phyloP scores from a whole-genome alignment of 2,329 filamentous ascomycete genomes.

The Aspergillus neoniger region DNA sequence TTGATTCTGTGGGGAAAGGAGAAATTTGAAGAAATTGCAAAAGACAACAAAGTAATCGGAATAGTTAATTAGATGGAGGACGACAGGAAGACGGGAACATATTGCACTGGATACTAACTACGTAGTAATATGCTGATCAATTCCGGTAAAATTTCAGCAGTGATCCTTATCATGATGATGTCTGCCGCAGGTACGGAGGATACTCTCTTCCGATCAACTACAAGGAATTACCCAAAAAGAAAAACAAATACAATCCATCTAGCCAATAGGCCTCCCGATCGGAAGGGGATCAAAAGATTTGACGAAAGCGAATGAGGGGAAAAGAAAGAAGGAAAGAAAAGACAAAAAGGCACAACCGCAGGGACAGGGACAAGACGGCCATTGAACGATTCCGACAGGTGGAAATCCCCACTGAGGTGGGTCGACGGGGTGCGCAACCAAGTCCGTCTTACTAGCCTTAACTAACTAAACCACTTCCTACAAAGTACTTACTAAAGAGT shows the following conservation, averaged over 20 bases:
- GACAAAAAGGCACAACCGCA: background rate
- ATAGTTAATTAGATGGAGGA: background rate
- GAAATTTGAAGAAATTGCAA: background rate
- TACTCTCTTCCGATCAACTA: background rate
- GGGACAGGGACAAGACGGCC: background rate
- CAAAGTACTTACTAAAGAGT: background rate
- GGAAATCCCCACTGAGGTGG: constrained; percentile 1
- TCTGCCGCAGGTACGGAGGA: background rate
- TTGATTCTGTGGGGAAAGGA: background rate
- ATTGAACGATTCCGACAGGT: constrained; percentile 11
- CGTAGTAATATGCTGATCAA: background rate
- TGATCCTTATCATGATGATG: background rate
- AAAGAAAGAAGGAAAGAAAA: background rate
- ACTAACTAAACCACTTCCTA: too few species aligned
- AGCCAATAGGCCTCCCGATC: background rate
- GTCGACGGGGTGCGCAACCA: background rate
- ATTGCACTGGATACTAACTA: background rate
- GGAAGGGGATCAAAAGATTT: background rate
- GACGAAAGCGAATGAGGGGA: background rate
- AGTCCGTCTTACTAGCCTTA: too few species aligned
- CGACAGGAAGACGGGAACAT: background rate
- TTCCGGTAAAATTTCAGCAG: background rate
- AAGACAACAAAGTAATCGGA: background rate
- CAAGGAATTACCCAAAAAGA: too few species aligned
- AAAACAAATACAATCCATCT: too few species aligned